Evolutionary conservation across 306 rosid genomes (phyloP).

Genomic region (Luffa acutangula): DNA sequence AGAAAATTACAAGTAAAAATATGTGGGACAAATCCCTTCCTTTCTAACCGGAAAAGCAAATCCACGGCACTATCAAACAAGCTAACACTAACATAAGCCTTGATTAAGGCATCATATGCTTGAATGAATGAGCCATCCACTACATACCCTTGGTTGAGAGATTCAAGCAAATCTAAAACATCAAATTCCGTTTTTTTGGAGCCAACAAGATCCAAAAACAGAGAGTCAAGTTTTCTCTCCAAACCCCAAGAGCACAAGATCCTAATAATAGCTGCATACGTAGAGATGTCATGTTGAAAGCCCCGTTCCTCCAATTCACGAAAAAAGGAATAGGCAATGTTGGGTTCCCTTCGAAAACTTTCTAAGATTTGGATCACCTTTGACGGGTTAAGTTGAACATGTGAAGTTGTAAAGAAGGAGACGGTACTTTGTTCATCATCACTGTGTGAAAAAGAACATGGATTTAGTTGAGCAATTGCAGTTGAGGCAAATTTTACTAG

Average conservation of each 20-base stretch:
- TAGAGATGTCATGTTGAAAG: conserved; percentile 31
- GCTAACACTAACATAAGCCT: conserved; percentile 39
- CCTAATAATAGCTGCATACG: conserved; percentile 40
- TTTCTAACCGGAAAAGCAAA: conserved; percentile 35
- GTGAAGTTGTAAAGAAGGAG: neutral
- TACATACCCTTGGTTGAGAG: conserved; percentile 23
- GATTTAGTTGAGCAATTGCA: conserved; percentile 1
- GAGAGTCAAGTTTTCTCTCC: conserved; percentile 39
- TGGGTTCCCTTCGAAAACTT: conserved; percentile 27
- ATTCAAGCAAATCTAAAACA: conserved; percentile 32
- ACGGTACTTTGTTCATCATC: neutral
- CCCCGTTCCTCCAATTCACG: conserved; percentile 26
- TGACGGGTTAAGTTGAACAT: conserved; percentile 11
- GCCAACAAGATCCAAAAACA: conserved; percentile 42
- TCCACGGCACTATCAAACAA: conserved; percentile 66
- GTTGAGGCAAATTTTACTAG: conserved; percentile 1
- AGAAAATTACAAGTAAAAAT: conserved; percentile 55
- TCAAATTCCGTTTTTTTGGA: conserved; percentile 21
- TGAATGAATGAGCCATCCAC: conserved; percentile 18
- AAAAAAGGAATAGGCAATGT: conserved; percentile 39
- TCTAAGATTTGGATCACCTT: conserved; percentile 31
- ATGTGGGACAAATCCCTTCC: conserved; percentile 48
- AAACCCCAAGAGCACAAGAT: conserved; percentile 50
- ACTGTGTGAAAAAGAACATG: neutral
- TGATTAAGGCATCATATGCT: conserved; percentile 49